Conservation (phyloP, 1,284 basidiomycete genomes). For the Ustilago hordei region DNA sequence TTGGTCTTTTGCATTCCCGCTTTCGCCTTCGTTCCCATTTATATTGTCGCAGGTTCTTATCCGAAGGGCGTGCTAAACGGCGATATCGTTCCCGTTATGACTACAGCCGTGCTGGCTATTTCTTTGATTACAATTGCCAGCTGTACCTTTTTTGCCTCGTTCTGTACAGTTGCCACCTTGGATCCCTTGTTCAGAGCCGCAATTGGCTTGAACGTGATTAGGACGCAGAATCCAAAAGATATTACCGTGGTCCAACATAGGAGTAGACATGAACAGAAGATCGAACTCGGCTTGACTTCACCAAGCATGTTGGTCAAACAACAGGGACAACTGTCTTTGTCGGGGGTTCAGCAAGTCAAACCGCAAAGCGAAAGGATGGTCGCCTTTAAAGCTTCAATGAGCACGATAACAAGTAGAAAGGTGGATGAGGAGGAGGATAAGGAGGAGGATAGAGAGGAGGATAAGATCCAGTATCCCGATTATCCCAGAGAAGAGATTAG, state of each 20-base stretch:
- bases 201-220: slow-evolving; percentile 25
- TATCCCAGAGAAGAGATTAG: too few relatives aligned
- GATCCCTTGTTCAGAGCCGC: slow-evolving; percentile 38
- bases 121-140: slow-evolving; percentile 11
- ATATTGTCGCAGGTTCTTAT: slow-evolving; percentile 5
- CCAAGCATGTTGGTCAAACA: neutral
- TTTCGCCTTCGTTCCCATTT: slow-evolving; percentile 18
- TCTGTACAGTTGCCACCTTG: slow-evolving; percentile 24
- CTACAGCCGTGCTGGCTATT: neutral
- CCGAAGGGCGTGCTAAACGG: slow-evolving; percentile 2
- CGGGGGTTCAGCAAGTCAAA: neutral
- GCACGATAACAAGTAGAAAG: neutral
- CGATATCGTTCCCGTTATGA: neutral
- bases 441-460: neutral
- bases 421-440: neutral
- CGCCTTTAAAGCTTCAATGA: neutral
- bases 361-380: neutral
- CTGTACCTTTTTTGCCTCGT: slow-evolving; percentile 20
- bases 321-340: neutral
- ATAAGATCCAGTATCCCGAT: too few relatives aligned
- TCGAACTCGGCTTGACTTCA: neutral
- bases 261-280: slow-evolving; percentile 4
- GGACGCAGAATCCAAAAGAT: slow-evolving; percentile 13
- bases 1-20: slow-evolving; percentile 11
- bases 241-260: slow-evolving; percentile 14